Base-by-base conservation (phyloP, 2,329 filamentous ascomycete genomes). In the Lachnellula hyalina region DNA sequence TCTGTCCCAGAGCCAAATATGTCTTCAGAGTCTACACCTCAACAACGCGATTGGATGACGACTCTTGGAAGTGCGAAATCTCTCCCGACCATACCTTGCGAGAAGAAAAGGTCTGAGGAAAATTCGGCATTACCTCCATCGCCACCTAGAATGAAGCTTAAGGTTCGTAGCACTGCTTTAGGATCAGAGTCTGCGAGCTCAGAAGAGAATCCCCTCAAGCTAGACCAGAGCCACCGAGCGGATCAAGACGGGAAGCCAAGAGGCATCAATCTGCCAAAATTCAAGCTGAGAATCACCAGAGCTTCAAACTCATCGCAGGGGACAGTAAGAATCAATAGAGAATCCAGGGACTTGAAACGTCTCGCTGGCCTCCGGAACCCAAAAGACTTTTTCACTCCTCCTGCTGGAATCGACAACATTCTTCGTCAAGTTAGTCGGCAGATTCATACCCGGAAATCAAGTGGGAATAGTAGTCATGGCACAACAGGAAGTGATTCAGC, bases 351-450 rank as follows among this genome's bases (percentile, higher is more conserved):
- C 19, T 56, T 54, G 8, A 60, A 49, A 47, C 57, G 56, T 8
- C 52, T 57, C 12, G 44, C 60, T 11, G 65, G 62, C 40, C 51
- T 71, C 41, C 55, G 53, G 23, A 59, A 58, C 32, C 61, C 63
- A 9, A 66, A 62, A 53, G 67, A 70, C 53, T 49, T 70, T 15
- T 70, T 70, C 53, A 68, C 67, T 12, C 55, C 68, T 8, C 47
- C 56, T 47, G 49, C 53, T 47, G 64, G 64, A 35, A 49, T 68
- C 34, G 61, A 67, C 28, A 63, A 58, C 38, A 60, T 68, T n/a
- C 67, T 70, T 51, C 64, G 58, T 38, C 63, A 66, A 47, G 62
- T 68, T 38, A 60, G 61, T 48, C 61, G 49, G 41, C 63, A 64
- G 54, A 49, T 67, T 12, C 61, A 66, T 51, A 59, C 64, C 17